A percentile compares a stretch with the other conserved stretches of the same genome.
Conservation (phyloP, 2,329 filamentous ascomycete species). For the Metarhizium humberi region DNA sequence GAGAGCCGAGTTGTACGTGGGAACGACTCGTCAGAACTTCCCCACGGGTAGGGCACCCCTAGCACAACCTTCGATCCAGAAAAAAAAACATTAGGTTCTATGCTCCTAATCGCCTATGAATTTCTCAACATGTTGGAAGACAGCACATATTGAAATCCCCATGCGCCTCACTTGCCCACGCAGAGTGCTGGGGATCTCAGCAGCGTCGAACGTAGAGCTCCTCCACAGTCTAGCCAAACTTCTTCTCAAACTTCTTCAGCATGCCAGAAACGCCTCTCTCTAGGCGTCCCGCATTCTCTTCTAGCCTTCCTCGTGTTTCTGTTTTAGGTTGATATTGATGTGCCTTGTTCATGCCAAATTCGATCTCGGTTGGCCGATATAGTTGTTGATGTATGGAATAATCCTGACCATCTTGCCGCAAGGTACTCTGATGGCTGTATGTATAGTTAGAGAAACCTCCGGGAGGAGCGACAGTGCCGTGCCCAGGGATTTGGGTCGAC, state of each 20-base stretch:
- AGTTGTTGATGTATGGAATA: slow-evolving; percentile 59
- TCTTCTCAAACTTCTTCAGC: slow-evolving; percentile 73
- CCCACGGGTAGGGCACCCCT: no score
- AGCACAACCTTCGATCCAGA: no score
- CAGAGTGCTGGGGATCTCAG: no score
- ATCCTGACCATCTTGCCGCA: slow-evolving; percentile 22
- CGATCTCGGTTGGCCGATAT: slow-evolving; percentile 59
- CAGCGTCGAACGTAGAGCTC: not conserved
- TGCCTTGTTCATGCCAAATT: slow-evolving; percentile 25
- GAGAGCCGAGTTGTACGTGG: no score
- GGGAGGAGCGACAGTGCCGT: slow-evolving; percentile 32
- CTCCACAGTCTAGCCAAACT: slow-evolving; percentile 38
- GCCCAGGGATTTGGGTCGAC: slow-evolving; percentile 25
- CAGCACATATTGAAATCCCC: no score
- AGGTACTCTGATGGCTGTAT: slow-evolving; percentile 23
- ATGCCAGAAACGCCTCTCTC: slow-evolving; percentile 64
- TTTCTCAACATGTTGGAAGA: no score
- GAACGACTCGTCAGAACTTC: no score
- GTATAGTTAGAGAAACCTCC: slow-evolving; percentile 49
- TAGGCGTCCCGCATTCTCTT: slow-evolving; percentile 55
- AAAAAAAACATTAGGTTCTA: no score
- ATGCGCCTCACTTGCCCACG: no score
- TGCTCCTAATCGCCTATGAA: no score
- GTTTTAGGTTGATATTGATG: slow-evolving; percentile 33
- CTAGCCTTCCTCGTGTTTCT: slow-evolving; percentile 44